A percentile compares a stretch with the other conserved stretches of the same genome.
Evolutionary conservation across 805 yeast genomes (phyloP).

Genomic region (Saccharomycopsis synnaedendra): DNA sequence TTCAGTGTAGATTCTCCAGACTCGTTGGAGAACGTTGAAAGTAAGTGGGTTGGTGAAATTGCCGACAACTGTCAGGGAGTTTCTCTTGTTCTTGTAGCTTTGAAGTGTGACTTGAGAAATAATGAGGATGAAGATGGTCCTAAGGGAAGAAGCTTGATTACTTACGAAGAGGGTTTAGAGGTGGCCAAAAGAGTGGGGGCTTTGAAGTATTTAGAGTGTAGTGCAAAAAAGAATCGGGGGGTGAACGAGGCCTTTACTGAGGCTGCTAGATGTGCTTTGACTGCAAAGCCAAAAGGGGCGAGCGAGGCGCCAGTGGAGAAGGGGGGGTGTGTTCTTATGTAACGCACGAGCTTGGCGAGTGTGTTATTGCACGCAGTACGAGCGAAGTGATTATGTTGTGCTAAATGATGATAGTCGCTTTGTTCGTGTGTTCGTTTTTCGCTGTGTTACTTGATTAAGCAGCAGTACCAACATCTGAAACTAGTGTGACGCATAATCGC

Average conservation of each 20-base stretch:
- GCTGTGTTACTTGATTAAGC: no score
- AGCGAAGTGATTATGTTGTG: no score
- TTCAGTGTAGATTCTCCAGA: slow-evolving; percentile 91
- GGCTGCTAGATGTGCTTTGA: slow-evolving; percentile 93
- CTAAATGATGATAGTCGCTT: no score
- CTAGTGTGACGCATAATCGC: no score
- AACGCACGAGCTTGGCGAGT: slow-evolving; percentile 11
- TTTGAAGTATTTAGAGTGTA: slow-evolving; percentile 86
- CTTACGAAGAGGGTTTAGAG: slow-evolving; percentile 87
- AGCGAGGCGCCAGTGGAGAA: slow-evolving; percentile 31
- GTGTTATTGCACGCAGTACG: neutral
- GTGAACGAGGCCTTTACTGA: slow-evolving; percentile 99
- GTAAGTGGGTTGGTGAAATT: slow-evolving; percentile 95
- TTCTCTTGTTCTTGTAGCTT: slow-evolving; percentile 82
- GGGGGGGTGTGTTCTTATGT: slow-evolving; percentile 30
- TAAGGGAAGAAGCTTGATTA: slow-evolving; percentile 41
- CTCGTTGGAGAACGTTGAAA: slow-evolving; percentile 87
- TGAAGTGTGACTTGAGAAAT: slow-evolving; percentile 85
- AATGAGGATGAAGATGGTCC: slow-evolving; percentile 37
- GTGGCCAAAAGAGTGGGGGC: slow-evolving; percentile 94
- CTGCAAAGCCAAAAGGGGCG: slow-evolving; percentile 76
- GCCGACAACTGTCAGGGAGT: slow-evolving; percentile 97
- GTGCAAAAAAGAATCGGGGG: slow-evolving; percentile 92
- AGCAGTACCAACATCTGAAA: no score
- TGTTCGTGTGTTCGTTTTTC: no score